Base-by-base conservation (phyloP, 73 alveolate species). In the Tetrahymena thermophila region DNA sequence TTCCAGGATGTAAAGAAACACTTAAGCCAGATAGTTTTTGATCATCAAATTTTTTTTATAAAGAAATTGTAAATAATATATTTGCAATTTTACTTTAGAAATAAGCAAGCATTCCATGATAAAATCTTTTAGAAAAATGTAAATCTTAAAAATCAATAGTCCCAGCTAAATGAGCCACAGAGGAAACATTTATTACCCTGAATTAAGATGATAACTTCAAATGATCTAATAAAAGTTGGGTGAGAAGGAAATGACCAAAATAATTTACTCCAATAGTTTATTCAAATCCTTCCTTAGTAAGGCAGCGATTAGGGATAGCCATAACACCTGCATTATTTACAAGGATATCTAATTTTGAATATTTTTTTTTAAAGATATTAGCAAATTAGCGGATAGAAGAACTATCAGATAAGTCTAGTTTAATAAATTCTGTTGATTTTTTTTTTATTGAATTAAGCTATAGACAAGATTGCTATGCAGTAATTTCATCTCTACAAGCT, bases 291-390 rank as follows among this genome's bases (percentile, higher is more conserved):
- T 95, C 89, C 34, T 95, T 95, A 16, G 97, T 89, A 13, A 34
- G 42, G 40, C 34, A n/a, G 25, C 94, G 71, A 25, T 93, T 85
- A n/a, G 58, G 35, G 23, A 94, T 55, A 89, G 95, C 97, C 97
- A 95, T 95, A 23, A 95, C 95, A n/a, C 97, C 97, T 89, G 97
- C 97, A 55, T 95, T 95, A 95, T 95, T 95, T 56, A 95, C 93
- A n/a, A 95, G 95, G 14, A 95, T 95, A 89, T 95, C 97, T 19
- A 95, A 55, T 19, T 85, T 37, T 34, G 50, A 50, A 35, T 95
- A 85, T 38, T 50, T 35, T 34, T 56, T 95, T 71, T 85, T 34
- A 95, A 95, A 95, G 34, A 40, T 58, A 34, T 31, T 35, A 4
- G 55, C 95, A 34, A 93, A 43, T 40, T 89, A 34, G 35, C 56